Conservation (phyloP, 345 rosid species). For the Carallia pectinifolia region DNA sequence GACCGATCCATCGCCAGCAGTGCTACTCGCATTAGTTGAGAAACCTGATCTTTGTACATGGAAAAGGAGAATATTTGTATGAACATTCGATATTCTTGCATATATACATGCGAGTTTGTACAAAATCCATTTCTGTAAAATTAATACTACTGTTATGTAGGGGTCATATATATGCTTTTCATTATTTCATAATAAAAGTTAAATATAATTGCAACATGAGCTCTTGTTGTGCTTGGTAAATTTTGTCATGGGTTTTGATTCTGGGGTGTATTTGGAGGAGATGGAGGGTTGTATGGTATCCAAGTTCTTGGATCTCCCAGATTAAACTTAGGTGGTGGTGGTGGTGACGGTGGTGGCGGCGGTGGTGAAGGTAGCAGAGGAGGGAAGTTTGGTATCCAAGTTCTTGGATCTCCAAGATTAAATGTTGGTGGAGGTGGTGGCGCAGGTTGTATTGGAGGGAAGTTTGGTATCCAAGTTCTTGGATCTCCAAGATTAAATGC, state of each 20-base stretch:
- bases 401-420: conserved; percentile 40
- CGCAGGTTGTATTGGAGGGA: conserved; percentile 8
- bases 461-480: conserved; percentile 37
- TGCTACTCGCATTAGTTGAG: too few species aligned
- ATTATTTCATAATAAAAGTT: neutral
- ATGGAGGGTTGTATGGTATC: conserved; percentile 40
- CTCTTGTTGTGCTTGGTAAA: neutral
- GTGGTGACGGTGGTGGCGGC: conserved; percentile 5
- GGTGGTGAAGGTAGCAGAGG: conserved; percentile 33
- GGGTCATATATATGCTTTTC: conserved; percentile 1
- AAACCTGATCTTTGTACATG: too few species aligned
- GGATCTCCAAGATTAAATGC: conserved; percentile 37
- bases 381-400: conserved; percentile 42
- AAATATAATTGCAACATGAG: neutral
- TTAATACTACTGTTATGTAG: neutral
- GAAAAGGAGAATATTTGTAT: too few species aligned
- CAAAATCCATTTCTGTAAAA: too few species aligned
- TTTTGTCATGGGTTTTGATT: conserved; percentile 18
- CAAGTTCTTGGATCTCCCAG: conserved; percentile 46
- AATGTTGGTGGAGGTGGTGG: conserved; percentile 22
- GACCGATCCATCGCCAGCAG: too few species aligned
- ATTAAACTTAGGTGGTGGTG: conserved; percentile 27
- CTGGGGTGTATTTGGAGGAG: conserved; percentile 29
- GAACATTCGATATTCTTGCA: too few species aligned
- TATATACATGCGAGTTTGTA: too few species aligned